Base-by-base conservation (phyloP, 2,329 filamentous ascomycete genomes). In the Fusarium napiforme region DNA sequence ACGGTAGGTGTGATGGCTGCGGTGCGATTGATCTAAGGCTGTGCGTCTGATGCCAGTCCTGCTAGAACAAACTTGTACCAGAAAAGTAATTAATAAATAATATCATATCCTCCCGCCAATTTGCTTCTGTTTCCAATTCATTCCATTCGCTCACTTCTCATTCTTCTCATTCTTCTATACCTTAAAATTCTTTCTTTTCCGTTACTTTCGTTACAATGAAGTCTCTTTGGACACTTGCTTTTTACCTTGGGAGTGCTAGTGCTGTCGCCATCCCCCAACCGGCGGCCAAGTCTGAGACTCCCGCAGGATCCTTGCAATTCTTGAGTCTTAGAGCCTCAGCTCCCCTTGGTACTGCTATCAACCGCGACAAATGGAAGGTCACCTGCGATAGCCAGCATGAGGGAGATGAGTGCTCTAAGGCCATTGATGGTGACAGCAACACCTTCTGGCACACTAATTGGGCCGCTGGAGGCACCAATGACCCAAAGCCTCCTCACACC, bases 371-470 rank as follows among this genome's bases (percentile, higher is more conserved):
- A 6, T 73, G 71, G 71, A 28, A n/a, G 4, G 71, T 72, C 2
- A 74, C 55, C n/a, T 73, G 71, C 4, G 63, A 63, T 15, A 73
- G 71, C 34, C 39, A 53, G 9, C 67, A 71, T 3, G 7, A 39
- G 3, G 70, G 64, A n/a, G 53, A 71, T 15, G 67, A 67, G 1
- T 74, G 71, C 7, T 36, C 40, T 21, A 74, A 71, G 4, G 71
- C 71, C 7, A 72, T 74, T 8, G 71, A 74, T 5, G 67, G 67
- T 8, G 42, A 68, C 15, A 18, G 11, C 5, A 28, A 68, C 23
- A 58, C 71, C 4, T 74, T 72, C 26, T 74, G 71, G 71, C 71
- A 74, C 3, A 72, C 55, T 9, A 21, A 32, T 3, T 71, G 30
- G 30, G 45, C 42, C 7, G 5, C 30, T 15, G 55, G 57, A 2